Conservation (phyloP, 768 basidiomycete species). For the Hypholoma sublateritium region DNA sequence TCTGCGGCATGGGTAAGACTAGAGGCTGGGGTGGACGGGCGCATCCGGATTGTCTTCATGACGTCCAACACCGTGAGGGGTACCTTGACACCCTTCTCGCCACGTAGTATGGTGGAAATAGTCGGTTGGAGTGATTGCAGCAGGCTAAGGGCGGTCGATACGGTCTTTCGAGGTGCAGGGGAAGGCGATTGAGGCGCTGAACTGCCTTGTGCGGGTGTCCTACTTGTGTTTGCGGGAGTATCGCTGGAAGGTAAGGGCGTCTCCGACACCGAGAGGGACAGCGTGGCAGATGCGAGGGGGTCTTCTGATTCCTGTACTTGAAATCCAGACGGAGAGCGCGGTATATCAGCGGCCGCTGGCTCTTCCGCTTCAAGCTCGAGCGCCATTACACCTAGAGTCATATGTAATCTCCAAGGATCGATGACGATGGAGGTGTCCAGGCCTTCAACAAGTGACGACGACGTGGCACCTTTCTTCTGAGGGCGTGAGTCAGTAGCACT, state of each 20-base stretch:
- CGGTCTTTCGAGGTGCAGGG: conserved; percentile 23
- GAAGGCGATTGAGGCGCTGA: too few species aligned
- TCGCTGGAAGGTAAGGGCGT: too few species aligned
- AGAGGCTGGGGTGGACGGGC: background rate
- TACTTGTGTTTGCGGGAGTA: too few species aligned
- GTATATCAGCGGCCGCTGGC: background rate
- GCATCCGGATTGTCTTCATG: conserved; percentile 27
- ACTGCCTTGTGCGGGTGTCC: too few species aligned
- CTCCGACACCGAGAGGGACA: too few species aligned
- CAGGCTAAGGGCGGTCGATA: conserved; percentile 42
- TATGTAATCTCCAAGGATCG: conserved; percentile 57
- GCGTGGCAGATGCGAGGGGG: too few species aligned
- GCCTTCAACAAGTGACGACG: conserved; percentile 39
- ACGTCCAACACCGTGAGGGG: conserved; percentile 46
- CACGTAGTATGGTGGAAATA: conserved; percentile 41
- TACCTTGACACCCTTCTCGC: conserved; percentile 23
- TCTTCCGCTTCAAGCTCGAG: conserved; percentile 30
- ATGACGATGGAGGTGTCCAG: conserved; percentile 63
- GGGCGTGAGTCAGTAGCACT: conserved; percentile 16
- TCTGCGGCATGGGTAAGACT: too few species aligned
- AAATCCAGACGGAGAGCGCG: too few species aligned
- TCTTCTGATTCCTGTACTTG: too few species aligned
- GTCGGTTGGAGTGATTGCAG: conserved; percentile 39
- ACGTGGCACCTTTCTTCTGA: background rate
- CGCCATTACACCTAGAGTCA: conserved; percentile 76